phyloP scores from a whole-genome alignment of 2,329 filamentous ascomycete species.

The Penicillium frequentans region DNA sequence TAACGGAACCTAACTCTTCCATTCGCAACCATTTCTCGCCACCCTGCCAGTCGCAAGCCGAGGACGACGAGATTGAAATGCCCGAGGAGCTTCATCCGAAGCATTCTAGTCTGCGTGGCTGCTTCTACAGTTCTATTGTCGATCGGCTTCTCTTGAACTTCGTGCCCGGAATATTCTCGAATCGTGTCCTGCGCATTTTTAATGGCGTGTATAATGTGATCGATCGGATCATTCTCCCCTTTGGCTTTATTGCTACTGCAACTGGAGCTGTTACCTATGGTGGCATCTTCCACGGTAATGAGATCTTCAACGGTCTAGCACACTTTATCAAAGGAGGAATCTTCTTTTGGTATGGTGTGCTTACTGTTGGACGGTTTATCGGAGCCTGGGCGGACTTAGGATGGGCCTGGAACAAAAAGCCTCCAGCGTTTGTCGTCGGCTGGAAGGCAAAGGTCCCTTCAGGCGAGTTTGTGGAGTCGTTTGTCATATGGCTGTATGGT shows the following conservation, averaged over 20 bases:
- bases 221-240: conserved; percentile 73
- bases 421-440: conserved; percentile 56
- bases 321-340: conserved; percentile 94
- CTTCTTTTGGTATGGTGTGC: conserved; percentile 88
- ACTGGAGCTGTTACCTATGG: conserved; percentile 75
- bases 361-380: conserved; percentile 86
- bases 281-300: conserved; percentile 72
- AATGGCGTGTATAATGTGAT: conserved; percentile 64
- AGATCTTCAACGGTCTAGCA: conserved; percentile 80
- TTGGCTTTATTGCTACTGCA: conserved; percentile 73
- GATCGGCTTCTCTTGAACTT: conserved; percentile 55
- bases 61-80: conserved; percentile 53
- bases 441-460: conserved; percentile 66
- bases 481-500: conserved; percentile 87
- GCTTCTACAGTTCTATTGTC: conserved; percentile 49
- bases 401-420: conserved; percentile 93
- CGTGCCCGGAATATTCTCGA: conserved; percentile 57
- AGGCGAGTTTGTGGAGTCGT: conserved; percentile 86
- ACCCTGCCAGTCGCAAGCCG: conserved; percentile 45
- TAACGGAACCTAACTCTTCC: conserved; percentile 69
- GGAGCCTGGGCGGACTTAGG: conserved; percentile 87
- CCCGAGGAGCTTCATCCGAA: conserved; percentile 47
- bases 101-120: conserved; percentile 34
- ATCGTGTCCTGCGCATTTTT: conserved; percentile 58
- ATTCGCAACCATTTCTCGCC: conserved; percentile 67